phyloP scores from a whole-genome alignment of 768 basidiomycete species.

The Trametes sanguinea region DNA sequence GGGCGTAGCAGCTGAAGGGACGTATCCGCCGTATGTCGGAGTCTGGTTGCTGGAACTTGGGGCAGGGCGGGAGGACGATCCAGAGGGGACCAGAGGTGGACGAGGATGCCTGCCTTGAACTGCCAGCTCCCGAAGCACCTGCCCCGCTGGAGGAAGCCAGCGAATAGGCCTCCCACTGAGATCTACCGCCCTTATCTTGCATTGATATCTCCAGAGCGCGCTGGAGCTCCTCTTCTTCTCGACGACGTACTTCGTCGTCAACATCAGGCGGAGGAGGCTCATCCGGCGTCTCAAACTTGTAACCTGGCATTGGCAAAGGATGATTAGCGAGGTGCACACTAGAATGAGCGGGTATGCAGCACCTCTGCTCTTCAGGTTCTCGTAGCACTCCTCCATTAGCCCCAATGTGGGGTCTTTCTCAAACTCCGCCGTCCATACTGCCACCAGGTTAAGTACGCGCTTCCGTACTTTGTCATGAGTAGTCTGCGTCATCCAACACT shows the following conservation, averaged over 20 bases:
- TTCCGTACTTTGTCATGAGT: constrained; percentile 90
- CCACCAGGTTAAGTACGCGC: constrained; percentile 69
- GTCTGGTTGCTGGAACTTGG: constrained; percentile 32
- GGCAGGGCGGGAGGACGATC: constrained; percentile 16
- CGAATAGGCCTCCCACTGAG: constrained; percentile 51
- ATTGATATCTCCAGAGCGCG: constrained; percentile 92
- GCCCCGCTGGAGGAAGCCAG: constrained; percentile 40
- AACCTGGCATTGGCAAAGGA: constrained; percentile 46
- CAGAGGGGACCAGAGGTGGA: constrained; percentile 13
- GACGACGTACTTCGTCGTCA: constrained; percentile 77
- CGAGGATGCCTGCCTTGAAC: constrained; percentile 22
- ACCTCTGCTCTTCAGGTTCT: constrained; percentile 83
- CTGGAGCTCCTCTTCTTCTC: constrained; percentile 94
- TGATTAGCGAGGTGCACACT: neutral
- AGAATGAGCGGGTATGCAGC: neutral
- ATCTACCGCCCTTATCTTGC: constrained; percentile 83
- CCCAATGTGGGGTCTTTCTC: constrained; percentile 78
- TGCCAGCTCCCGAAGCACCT: constrained; percentile 34
- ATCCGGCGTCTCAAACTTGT: constrained; percentile 63
- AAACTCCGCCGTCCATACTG: constrained; percentile 84
- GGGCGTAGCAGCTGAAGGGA: constrained; percentile 50
- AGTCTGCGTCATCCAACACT: constrained; percentile 49
- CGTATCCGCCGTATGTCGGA: constrained; percentile 55
- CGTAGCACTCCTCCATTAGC: constrained; percentile 90
- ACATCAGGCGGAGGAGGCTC: constrained; percentile 69